Evolutionary conservation across 2,329 filamentous ascomycete genomes (phyloP).

Genomic region (Coniochaeta sp.): DNA sequence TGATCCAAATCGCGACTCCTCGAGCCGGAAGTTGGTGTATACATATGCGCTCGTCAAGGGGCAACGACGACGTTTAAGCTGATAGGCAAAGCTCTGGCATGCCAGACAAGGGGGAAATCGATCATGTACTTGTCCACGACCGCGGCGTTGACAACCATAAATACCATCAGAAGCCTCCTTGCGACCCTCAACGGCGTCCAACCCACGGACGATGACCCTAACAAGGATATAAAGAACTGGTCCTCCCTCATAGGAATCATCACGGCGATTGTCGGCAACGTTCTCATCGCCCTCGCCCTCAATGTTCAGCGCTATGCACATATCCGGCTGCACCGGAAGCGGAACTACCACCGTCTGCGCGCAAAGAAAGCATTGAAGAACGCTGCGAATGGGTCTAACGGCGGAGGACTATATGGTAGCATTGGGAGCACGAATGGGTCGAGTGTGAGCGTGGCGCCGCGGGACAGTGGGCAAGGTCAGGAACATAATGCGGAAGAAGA

Average conservation of each 20-base stretch:
- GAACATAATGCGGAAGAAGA: conserved; percentile 8
- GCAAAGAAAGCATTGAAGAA: conserved; percentile 46
- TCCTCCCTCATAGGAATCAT: conserved; percentile 92
- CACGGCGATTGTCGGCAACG: conserved; percentile 85
- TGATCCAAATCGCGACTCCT: background rate
- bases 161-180: conserved; percentile 4
- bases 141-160: conserved; percentile 4
- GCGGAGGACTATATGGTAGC: conserved; percentile 34
- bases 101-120: background rate
- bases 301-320: conserved; percentile 97
- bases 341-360: conserved; percentile 47
- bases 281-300: conserved; percentile 89
- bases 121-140: conserved; percentile 3
- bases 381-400: conserved; percentile 18
- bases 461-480: background rate
- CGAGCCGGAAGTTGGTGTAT: background rate
- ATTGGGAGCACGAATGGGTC: conserved; percentile 18
- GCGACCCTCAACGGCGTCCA: conserved; percentile 6
- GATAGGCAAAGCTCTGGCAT: background rate
- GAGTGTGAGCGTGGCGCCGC: background rate
- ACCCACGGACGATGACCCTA: conserved; percentile 11
- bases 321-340: conserved; percentile 69
- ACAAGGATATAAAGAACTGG: conserved; percentile 59
- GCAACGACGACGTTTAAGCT: background rate
- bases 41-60: background rate